These are phyloP conservation scores for Berkeleyomyces rouxiae DNA, from an alignment of 2,329 filamentous ascomycete genomes.

Conservation along the genomic window DNA sequence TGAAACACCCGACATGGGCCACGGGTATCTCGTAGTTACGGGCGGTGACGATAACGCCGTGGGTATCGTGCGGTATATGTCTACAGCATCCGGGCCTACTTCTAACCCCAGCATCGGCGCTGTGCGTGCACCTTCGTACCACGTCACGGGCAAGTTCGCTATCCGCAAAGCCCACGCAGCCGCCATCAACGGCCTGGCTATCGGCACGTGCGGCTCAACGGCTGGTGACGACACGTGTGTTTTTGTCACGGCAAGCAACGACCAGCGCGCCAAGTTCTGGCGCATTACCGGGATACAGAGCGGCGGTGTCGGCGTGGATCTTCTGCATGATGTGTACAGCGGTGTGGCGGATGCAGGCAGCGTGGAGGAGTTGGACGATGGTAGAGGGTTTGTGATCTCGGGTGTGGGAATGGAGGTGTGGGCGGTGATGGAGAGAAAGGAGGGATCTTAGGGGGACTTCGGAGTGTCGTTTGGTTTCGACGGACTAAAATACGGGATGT, in stretches of 20 bases:
- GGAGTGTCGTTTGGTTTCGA: neutral
- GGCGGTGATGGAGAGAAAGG: constrained; percentile 15
- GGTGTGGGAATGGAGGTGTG: constrained; percentile 33
- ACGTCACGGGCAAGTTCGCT: constrained; percentile 8
- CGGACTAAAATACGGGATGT: neutral
- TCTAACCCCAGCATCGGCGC: neutral
- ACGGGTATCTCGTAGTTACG: constrained; percentile 40
- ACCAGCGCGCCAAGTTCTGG: constrained; percentile 45
- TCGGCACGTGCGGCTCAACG: neutral
- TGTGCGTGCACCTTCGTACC: constrained; percentile 35
- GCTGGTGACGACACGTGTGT: neutral
- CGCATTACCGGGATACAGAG: constrained; percentile 18
- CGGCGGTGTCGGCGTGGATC: constrained; percentile 19
- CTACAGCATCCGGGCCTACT: neutral
- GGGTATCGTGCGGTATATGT: constrained; percentile 21
- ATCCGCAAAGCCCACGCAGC: constrained; percentile 51
- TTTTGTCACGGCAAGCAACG: constrained; percentile 36
- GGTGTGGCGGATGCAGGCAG: constrained; percentile 44
- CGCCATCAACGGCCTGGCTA: constrained; percentile 43
- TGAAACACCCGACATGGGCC: constrained; percentile 56
- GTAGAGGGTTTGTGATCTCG: constrained; percentile 23
- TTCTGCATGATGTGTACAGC: constrained; percentile 37
- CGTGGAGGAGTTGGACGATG: constrained; percentile 24
- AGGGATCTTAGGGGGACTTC: neutral
- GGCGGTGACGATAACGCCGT: constrained; percentile 83